Evolutionary conservation across 129 eudicot genomes (phyloP), one percentile per base, ranked within the genome.

Genomic region (Ambrosia trifida): DNA sequence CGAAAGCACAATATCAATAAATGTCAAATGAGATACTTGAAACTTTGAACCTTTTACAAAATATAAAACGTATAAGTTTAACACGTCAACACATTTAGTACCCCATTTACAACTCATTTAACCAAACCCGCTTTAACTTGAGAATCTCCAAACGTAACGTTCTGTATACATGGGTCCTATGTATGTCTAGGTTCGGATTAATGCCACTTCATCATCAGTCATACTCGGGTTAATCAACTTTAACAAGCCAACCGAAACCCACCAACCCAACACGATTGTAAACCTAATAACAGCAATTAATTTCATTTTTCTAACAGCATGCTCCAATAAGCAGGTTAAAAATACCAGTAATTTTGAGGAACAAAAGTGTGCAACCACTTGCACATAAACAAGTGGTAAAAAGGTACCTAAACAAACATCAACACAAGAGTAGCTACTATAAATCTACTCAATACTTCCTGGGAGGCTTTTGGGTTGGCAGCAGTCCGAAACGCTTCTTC

Each of bases 401-500:
- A 47, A 47, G 3, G n/a, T 14, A 47, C 53, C 53, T 47, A 47
- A n/a, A n/a, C 54, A 13, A 14, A 49, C 5, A 51, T 51, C 1
- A 51, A 17, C 0, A 5, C n/a, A 8, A 50, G 56, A 50, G 24
- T 50, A 50, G 20, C 24, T n/a, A 2, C 4, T 50, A 11, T 50
- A 5, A 24, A 56, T 20, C 36, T 28, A 24, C 62, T 56, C 62
- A 56, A 56, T 56, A 20, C 62, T 56, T 56, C 62, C 62, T 69
- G 12, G 61, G 19, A 10, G 81, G 87, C 44, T 87, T 80, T 68
- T 93, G 98, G 52, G 92, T 93, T 7, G 98, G 98, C 59, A 89
- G 79, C 82, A 93, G 71, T 54, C 92, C 96, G n/a, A 93, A 93
- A 6, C 98, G 85, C 75, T 89, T 93, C 91, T 93, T 93, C 66